Evolutionary conservation across 257 asterid genomes (phyloP), one percentile per base, ranked within the genome.

Genomic region (Przewalskia tangutica): DNA sequence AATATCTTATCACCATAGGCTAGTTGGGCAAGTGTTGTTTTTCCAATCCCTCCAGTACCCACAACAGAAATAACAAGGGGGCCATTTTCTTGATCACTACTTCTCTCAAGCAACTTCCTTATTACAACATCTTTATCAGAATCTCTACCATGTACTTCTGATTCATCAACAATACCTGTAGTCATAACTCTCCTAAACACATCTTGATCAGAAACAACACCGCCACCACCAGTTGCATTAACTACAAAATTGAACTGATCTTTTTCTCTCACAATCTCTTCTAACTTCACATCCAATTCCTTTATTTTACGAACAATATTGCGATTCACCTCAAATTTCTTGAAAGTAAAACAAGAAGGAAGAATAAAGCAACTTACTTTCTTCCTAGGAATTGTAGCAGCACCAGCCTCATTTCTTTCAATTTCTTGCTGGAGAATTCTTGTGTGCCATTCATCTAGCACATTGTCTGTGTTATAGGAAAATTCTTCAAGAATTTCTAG

Each of bases 41-140:
- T 87, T 23, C 92, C 92, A 48, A 89, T 68, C 8, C 92, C 92
- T 17, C 88, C 90, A 18, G 76, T 68, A 34, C 92, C 92, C 77
- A 88, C 90, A 3, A 89, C 20, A 18, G 92, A 83, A 16, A 85
- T 7, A 18, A 87, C 77, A 7, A 77, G 55, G 42, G 71, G 9
- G 2, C 46, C 71, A 81, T 54, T 82, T 20, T 55, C 82, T 56
- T 23, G 18, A 16, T 48, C 51, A 64, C 34, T 55, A 53, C 14
- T 27, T 27, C 32, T 27, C 67, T 77, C 56, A 82, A 86, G 14
- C 81, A 89, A 48, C 81, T 83, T 83, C 42, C 16, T 62, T 1
- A 88, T 54, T 70, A 86, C 81, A 58, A 7, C 65, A 56, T 38
- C 56, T 73, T 44, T 79, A 2, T 86, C 91, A 42, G 20, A 42